A percentile compares a stretch with the other conserved stretches of the same genome.
Conservation (phyloP, 163 green algal genomes). For the Volvox carteri region DNA sequence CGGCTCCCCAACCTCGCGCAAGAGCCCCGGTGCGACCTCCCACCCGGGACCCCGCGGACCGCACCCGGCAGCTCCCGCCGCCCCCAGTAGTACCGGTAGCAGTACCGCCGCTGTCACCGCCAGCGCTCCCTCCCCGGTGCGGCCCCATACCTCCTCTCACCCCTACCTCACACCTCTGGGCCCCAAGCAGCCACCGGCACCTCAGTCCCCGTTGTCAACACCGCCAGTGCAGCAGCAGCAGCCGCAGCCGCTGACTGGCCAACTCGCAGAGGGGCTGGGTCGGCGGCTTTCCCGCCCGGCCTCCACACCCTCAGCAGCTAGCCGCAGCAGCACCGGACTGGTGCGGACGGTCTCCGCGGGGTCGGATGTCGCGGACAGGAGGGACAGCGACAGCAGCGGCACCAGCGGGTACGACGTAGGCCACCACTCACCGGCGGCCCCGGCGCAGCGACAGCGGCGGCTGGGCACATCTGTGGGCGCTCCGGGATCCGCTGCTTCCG, state of each 20-base stretch:
- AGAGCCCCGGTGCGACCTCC: not conserved
- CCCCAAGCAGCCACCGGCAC: not conserved
- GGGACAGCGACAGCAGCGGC: too few species aligned
- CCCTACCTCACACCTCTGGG: not conserved
- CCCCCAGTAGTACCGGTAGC: too few species aligned
- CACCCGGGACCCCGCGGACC: too few species aligned
- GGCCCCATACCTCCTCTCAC: too few species aligned
- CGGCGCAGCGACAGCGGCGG: conserved; percentile 5
- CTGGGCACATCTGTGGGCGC: not conserved
- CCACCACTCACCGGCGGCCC: not conserved
- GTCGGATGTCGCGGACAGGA: not conserved
- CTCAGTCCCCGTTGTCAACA: not conserved
- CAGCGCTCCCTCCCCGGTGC: not conserved
- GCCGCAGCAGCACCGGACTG: not conserved
- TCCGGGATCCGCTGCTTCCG: not conserved
- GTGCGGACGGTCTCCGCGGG: not conserved
- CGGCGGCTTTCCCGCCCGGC: not conserved
- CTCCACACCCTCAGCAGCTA: not conserved
- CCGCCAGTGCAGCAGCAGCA: too few species aligned
- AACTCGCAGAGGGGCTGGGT: too few species aligned
- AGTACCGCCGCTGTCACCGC: not conserved
- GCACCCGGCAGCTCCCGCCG: too few species aligned
- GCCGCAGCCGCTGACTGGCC: too few species aligned
- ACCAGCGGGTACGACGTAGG: not conserved
- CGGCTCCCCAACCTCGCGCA: not conserved